These are phyloP conservation scores for Paraphoma chrysanthemicola DNA, from an alignment of 2,329 filamentous ascomycete species.

Conservation along the genomic window DNA sequence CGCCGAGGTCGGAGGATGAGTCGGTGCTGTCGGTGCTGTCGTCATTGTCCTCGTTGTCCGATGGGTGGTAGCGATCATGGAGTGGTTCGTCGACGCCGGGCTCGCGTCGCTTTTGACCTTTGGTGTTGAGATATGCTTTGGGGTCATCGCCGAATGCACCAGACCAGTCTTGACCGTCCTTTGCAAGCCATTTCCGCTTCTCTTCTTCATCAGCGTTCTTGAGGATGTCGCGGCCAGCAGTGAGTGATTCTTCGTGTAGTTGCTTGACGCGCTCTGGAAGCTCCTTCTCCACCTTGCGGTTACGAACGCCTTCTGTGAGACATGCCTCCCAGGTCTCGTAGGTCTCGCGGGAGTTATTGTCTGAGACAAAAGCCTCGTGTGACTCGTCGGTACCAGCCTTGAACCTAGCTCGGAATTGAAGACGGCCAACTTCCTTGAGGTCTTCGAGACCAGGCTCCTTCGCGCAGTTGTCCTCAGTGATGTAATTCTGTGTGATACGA, in stretches of 20 bases:
- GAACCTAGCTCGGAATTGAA: conserved; percentile 82
- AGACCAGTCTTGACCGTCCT: conserved; percentile 84
- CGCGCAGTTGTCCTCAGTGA: conserved; percentile 78
- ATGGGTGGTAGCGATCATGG: conserved; percentile 59
- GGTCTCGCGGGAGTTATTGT: conserved; percentile 90
- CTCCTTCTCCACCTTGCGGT: conserved; percentile 73
- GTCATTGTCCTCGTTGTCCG: conserved; percentile 51
- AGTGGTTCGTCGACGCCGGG: conserved; percentile 61
- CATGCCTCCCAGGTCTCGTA: conserved; percentile 96
- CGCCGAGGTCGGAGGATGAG: conserved; percentile 61
- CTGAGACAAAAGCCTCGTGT: conserved; percentile 81
- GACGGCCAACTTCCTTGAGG: conserved; percentile 78
- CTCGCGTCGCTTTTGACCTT: conserved; percentile 62
- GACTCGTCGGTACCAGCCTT: conserved; percentile 89
- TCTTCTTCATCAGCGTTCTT: conserved; percentile 75
- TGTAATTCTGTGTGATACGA: conserved; percentile 88
- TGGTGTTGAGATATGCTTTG: conserved; percentile 61
- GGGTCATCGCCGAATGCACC: conserved; percentile 85
- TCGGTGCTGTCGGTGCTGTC: conserved; percentile 50
- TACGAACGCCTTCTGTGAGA: conserved; percentile 82
- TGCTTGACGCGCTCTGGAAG: conserved; percentile 75
- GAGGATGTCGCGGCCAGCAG: conserved; percentile 80
- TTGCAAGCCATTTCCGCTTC: conserved; percentile 78
- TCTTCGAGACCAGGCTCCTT: conserved; percentile 75
- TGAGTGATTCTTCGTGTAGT: conserved; percentile 82